These are phyloP conservation scores for Fagopyrum esculentum DNA, from an alignment of 148 eudicot genomes.

Conservation along the genomic window DNA sequence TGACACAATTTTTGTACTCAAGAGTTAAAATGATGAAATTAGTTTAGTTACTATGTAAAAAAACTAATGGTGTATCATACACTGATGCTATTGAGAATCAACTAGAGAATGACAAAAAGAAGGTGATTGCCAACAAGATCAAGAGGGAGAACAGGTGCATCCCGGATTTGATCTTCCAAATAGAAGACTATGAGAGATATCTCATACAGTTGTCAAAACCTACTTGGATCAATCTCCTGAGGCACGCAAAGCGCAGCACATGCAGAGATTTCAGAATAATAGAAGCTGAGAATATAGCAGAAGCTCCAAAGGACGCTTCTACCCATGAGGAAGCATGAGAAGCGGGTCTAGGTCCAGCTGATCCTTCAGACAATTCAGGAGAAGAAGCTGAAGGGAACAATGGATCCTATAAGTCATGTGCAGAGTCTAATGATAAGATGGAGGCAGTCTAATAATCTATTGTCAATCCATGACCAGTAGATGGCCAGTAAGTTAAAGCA, in stretches of 20 bases:
- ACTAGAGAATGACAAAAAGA: slow-evolving; percentile 30
- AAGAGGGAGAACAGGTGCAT: slow-evolving; percentile 59
- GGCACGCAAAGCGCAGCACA: slow-evolving; percentile 61
- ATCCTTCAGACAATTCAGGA: slow-evolving; percentile 2
- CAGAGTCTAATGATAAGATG: background rate
- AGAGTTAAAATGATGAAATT: no score
- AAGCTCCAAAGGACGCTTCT: slow-evolving; percentile 14
- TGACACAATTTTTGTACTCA: no score
- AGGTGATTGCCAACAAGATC: slow-evolving; percentile 41
- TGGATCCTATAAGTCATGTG: background rate
- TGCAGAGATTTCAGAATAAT: slow-evolving; percentile 46
- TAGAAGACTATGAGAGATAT: slow-evolving; percentile 54
- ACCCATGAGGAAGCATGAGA: slow-evolving; percentile 20
- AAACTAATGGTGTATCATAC: background rate
- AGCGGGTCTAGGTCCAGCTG: background rate
- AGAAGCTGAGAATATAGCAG: slow-evolving; percentile 16
- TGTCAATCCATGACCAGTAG: no score
- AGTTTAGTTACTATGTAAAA: no score
- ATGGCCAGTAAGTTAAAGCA: no score
- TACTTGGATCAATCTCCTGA: slow-evolving; percentile 39
- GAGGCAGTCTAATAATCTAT: background rate
- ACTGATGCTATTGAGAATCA: slow-evolving; percentile 28
- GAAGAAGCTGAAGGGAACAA: background rate
- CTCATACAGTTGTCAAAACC: slow-evolving; percentile 52
- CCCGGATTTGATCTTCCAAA: slow-evolving; percentile 58